phyloP scores from a whole-genome alignment of 164 flowering plant genomes.

The Sedum album region DNA sequence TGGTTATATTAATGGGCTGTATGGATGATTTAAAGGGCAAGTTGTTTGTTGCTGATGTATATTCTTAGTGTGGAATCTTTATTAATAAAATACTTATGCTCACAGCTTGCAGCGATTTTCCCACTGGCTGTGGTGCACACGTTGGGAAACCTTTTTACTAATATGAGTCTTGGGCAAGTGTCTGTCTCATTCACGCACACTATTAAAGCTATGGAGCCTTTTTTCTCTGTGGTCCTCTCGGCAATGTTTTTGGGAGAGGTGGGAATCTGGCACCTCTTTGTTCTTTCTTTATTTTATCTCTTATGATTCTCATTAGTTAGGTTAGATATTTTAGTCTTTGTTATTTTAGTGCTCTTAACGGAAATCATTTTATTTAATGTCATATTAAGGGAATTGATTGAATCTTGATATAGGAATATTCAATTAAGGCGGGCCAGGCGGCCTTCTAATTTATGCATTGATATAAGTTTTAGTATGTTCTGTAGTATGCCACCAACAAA shows the following conservation, averaged over 20 bases:
- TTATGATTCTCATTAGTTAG: too few relatives aligned
- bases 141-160: constrained; percentile 88
- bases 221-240: constrained; percentile 91
- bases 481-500: background rate
- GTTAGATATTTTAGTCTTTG: too few relatives aligned
- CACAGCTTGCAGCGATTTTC: constrained; percentile 72
- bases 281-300: background rate
- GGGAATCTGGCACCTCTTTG: too few relatives aligned
- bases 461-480: background rate
- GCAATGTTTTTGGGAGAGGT: constrained; percentile 96
- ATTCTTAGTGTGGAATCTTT: constrained; percentile 6
- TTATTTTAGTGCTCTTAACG: background rate
- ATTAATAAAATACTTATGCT: background rate
- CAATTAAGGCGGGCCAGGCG: background rate
- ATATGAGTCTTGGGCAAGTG: constrained; percentile 98
- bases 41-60: background rate
- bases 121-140: constrained; percentile 86
- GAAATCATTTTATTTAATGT: background rate
- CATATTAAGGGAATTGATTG: background rate
- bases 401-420: background rate
- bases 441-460: background rate
- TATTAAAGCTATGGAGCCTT: constrained; percentile 96
- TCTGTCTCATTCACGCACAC: constrained; percentile 98
- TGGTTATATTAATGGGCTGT: background rate
- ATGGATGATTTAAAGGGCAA: background rate